Evolutionary conservation across 176 grass and related monocot species (phyloP).

Genomic region (Rhipidocladum racemiflorum): DNA sequence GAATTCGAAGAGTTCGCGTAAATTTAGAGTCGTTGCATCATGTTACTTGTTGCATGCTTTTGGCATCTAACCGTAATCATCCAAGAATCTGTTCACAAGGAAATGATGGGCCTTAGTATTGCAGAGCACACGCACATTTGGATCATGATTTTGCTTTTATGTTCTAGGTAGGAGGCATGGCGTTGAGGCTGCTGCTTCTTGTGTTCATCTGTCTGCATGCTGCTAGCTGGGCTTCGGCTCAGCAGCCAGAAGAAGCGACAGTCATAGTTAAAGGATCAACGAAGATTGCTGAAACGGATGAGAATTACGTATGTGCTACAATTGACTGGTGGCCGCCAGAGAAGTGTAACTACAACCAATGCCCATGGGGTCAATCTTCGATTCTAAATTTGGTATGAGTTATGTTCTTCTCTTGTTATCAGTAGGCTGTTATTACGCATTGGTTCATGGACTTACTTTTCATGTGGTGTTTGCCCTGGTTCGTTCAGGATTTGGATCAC

Average conservation of each 20-base stretch:
- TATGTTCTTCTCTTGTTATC: slow-evolving; percentile 18
- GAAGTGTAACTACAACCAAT: slow-evolving; percentile 98
- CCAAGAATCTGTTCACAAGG: background rate
- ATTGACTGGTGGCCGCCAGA: slow-evolving; percentile 98
- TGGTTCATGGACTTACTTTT: slow-evolving; percentile 16
- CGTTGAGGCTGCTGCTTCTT: slow-evolving; percentile 24
- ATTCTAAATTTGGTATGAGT: slow-evolving; percentile 77
- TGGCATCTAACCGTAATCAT: background rate
- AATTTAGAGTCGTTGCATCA: background rate
- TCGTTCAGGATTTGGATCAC: slow-evolving; percentile 75
- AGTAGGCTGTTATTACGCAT: background rate
- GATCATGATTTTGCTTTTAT: slow-evolving; percentile 1
- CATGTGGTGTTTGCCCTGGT: background rate
- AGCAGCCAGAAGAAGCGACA: slow-evolving; percentile 49
- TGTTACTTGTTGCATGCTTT: background rate
- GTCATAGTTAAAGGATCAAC: slow-evolving; percentile 72
- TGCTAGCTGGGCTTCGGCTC: slow-evolving; percentile 32
- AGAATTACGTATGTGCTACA: slow-evolving; percentile 79
- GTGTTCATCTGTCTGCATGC: slow-evolving; percentile 36
- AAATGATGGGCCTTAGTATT: background rate
- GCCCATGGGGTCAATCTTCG: slow-evolving; percentile 88
- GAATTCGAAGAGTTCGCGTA: background rate
- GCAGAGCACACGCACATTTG: background rate
- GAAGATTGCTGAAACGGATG: slow-evolving; percentile 63
- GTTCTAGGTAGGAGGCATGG: slow-evolving; percentile 31